Evolutionary conservation across 2,329 filamentous ascomycete species (phyloP), one percentile per base, ranked within the genome.

Genomic region (Epichloe hybrida): DNA sequence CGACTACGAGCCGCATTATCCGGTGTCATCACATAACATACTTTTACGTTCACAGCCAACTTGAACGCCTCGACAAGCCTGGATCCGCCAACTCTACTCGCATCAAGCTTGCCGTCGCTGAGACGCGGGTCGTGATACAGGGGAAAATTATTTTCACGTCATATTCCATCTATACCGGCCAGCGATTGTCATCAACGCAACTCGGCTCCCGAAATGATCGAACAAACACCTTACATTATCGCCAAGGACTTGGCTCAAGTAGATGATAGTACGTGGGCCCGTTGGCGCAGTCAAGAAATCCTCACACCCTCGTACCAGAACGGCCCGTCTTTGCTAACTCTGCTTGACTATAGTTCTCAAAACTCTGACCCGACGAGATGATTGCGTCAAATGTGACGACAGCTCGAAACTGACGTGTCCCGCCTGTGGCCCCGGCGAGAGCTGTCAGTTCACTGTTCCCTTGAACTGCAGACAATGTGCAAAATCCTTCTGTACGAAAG

Each of bases 381-480:
- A 64, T 38, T 79, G 75, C 55, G 65, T 75, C 9, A 57, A 67
- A 42, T 79, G 76, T 59, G 68, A 71, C 31, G 66, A 69, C 47
- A 59, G 55, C 61, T 49, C 71, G 62, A 36, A 65, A 50, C 61
- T 69, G 38, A 53, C 67, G 21, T 79, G 76, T 50, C 76, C 76
- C 5, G 46, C 57, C 5, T 80, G 76, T 56, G 56, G 57, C 9
- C 51, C 62, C 1, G 66, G 64, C 23, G 61, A 73, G 52, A 65
- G 59, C 43, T 80, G 77, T 56, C 66, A 69, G 52, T 71, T 71
- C 50, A 72, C 69, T 6, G 62, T 72, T 7, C 71, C 71, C 6
- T 56, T 69, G 42, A 68, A 66, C 44, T 79, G 75, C 60, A 64
- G 59, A 2, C 64, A 69, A 55, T 80, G 77, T 55, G 60, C 73